Evolutionary conservation across 1,284 basidiomycete species (phyloP).

Genomic region (Albatrellus sp.): DNA sequence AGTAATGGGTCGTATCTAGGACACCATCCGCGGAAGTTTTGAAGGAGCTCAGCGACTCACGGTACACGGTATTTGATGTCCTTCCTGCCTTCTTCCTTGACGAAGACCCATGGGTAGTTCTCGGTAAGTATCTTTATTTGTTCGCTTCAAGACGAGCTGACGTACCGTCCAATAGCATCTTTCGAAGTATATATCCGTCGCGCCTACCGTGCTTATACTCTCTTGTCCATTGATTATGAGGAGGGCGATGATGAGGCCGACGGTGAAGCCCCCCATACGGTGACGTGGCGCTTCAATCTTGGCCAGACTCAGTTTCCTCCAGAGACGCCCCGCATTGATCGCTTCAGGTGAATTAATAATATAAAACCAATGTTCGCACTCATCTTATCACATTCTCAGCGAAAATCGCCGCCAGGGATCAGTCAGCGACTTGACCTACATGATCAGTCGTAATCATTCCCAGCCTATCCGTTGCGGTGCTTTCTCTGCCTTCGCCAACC

Average conservation of each 20-base stretch:
- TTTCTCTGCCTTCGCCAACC: slow-evolving; percentile 78
- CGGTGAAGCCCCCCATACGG: slow-evolving; percentile 65
- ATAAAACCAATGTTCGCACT: slow-evolving; percentile 5
- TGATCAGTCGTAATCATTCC: slow-evolving; percentile 72
- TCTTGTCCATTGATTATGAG: slow-evolving; percentile 90
- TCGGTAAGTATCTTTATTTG: slow-evolving; percentile 42
- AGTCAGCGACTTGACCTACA: slow-evolving; percentile 87
- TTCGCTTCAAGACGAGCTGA: slow-evolving; percentile 1
- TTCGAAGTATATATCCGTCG: slow-evolving; percentile 94
- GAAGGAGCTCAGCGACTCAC: slow-evolving; percentile 90
- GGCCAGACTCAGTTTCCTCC: slow-evolving; percentile 77
- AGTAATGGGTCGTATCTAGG: slow-evolving; percentile 22
- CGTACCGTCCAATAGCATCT: slow-evolving; percentile 47
- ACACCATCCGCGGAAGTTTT: slow-evolving; percentile 79
- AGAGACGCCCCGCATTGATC: slow-evolving; percentile 66
- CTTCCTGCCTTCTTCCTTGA: slow-evolving; percentile 93
- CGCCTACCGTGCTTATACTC: slow-evolving; percentile 90
- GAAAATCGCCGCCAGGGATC: slow-evolving; percentile 61
- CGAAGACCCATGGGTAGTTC: slow-evolving; percentile 70
- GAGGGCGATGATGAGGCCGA: slow-evolving; percentile 75
- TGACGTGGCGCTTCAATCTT: slow-evolving; percentile 92
- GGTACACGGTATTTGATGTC: slow-evolving; percentile 96
- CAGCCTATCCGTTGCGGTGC: slow-evolving; percentile 84
- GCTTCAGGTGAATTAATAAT: slow-evolving; percentile 32
- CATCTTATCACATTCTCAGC: slow-evolving; percentile 13